A percentile compares a stretch with the other conserved stretches of the same genome.
phyloP scores from a whole-genome alignment of 768 basidiomycete species.

The Clitopilus passeckerianus region DNA sequence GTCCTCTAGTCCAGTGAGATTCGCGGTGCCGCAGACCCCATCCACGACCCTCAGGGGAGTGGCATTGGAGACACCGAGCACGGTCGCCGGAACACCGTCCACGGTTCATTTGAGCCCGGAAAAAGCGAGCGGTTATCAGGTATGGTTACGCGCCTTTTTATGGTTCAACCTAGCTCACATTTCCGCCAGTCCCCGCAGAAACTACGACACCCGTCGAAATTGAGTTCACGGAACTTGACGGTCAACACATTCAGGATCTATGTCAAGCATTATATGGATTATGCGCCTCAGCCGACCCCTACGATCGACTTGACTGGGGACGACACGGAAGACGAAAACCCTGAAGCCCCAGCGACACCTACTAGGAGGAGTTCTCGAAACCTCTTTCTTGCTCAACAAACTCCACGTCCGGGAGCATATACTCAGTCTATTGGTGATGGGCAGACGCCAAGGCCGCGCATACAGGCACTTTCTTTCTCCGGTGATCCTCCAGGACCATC shows the following conservation, averaged over 20 bases:
- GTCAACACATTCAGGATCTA: constrained; percentile 71
- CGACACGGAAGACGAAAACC: constrained; percentile 6
- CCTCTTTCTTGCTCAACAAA: constrained; percentile 9
- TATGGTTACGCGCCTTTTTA: not conserved
- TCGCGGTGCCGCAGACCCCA: not conserved
- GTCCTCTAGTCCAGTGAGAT: not conserved
- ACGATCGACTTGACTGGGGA: constrained; percentile 10
- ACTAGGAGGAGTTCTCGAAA: constrained; percentile 4
- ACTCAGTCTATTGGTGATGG: constrained; percentile 4
- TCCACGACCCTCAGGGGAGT: constrained; percentile 1
- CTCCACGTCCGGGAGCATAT: constrained; percentile 16
- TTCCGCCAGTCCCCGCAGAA: constrained; percentile 31
- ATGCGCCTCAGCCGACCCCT: constrained; percentile 24
- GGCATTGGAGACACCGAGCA: not conserved
- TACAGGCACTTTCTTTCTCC: constrained; percentile 7
- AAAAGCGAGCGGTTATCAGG: constrained; percentile 11
- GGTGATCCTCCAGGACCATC: not conserved
- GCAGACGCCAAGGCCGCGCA: constrained; percentile 21
- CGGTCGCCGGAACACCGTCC: constrained; percentile 11
- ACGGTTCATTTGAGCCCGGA: constrained; percentile 19
- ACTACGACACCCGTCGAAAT: constrained; percentile 68
- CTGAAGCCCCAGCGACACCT: not conserved
- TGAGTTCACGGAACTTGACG: constrained; percentile 64
- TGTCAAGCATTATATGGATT: constrained; percentile 76
- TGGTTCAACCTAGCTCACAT: not conserved